Evolutionary conservation across 2,329 filamentous ascomycete species (phyloP), one percentile per base, ranked within the genome.

Genomic region (Diaporthe ampelina): DNA sequence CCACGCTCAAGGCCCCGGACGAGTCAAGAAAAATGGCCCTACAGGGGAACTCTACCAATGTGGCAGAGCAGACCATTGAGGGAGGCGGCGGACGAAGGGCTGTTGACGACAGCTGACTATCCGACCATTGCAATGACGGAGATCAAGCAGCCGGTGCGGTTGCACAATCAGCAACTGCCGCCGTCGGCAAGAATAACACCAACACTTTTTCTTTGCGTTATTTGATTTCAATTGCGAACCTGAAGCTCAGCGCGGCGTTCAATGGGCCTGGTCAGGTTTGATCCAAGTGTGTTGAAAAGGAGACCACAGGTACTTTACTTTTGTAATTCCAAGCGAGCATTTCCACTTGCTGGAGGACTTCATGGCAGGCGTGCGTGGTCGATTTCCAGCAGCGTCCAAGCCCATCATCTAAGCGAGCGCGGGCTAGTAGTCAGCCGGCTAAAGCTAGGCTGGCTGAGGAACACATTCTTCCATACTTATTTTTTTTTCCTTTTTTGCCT

Each of bases 1-100:
- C 78, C 58, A 72, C 75, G 48, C 75, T 77, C 9, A 77, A 75
- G 21, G 77, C 76, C n/a, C 50, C 72, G 58, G 79, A 81, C 17
- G 82, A 86, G n/a, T 21, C 32, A 21, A 24, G 26, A 54, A 40
- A 19, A 58, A 63, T n/a, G 52, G 57, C 35, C 50, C 63, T 15
- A 57, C 67, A 37, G 45, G 48, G 6, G 52, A 65, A 52, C 24
- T n/a, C 32, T 11, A 21, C 15, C 48, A 35, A 19, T 35, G 29
- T 40, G 21, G 32, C n/a, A n/a, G 63, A 26, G n/a, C 45, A 54
- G 32, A 19, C 63, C n/a, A n/a, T 29, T 19, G 63, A 40, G 52
- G 21, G 50, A 50, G 21, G 54, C 72, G 24, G 35, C 17, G 58
- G 58, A 17, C 32, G 43, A 50, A 35, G 21, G 24, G 15, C 45